Evolutionary conservation across 2,329 filamentous ascomycete genomes (phyloP), one percentile per base, ranked within the genome.

Genomic region (Calycina herbarum): DNA sequence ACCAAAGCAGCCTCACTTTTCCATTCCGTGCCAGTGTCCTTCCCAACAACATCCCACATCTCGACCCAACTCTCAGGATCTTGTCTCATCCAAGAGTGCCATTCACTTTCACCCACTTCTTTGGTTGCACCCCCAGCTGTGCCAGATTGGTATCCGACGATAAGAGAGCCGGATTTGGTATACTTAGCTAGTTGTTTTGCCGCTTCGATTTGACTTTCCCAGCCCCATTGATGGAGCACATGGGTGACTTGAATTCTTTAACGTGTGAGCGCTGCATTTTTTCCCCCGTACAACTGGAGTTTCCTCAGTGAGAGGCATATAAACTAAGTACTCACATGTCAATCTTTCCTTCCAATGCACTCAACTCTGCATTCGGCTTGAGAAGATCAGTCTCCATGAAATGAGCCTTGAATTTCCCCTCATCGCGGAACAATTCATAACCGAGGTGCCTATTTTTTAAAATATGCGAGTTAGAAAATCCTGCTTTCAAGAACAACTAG

Each of bases 341-440:
- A n/a, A 45, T 5, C 5, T 45, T 45, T 2, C 40, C 40, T 17
- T 17, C 40, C 13, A 45, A 45, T 0, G 13, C 40, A 15, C 40
- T 56, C 51, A 56, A 56, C 29, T 56, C 51, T 27, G 17, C n/a
- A 8, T 42, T 60, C 10, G 58, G 38, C 6, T 77, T 75, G 0
- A 70, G 11, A 24, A 60, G 8, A 60, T 78, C 75, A 0, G 73
- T 73, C 38, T 68, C 66, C 35, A 76, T 73, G 66, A 78, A 78
- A 1, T 63, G 60, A 7, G 68, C 72, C 31, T 73, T 63, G 51
- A 78, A 60, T 42, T 24, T 72, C 0, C 74, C 71, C 15, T 70
- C 68, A 66, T 79, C 77, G 4, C 67, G 69, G 69, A 78, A 78
- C 5, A 78, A 68, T 11, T 78, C 75, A 29, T 76, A 77, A 2